These are phyloP conservation scores for Phytophthora megakarya DNA, from an alignment of 352 stramenopile species.

Conservation along the genomic window DNA sequence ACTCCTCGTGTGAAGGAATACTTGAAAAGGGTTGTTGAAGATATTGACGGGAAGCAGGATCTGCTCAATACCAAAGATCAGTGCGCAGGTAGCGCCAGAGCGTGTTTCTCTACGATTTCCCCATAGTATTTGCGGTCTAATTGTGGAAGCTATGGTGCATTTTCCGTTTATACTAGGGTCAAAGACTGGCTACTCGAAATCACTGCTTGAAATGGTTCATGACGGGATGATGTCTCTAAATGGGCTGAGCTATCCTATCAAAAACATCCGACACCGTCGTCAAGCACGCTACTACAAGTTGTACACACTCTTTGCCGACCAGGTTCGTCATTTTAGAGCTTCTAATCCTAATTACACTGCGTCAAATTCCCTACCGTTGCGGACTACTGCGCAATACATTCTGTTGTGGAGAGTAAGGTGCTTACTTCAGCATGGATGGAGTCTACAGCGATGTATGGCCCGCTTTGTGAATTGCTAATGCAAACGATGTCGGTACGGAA, in stretches of 20 bases:
- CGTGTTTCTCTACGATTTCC: neutral
- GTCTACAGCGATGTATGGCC: neutral
- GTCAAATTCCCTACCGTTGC: neutral
- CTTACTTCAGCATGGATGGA: neutral
- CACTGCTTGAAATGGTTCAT: neutral
- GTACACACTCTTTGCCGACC: neutral
- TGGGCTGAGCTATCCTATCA: neutral
- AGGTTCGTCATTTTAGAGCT: neutral
- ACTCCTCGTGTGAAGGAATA: constrained; percentile 1
- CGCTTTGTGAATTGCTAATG: neutral
- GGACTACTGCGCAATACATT: neutral
- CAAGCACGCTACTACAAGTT: constrained; percentile 1
- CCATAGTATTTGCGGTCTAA: neutral
- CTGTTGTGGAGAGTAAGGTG: neutral
- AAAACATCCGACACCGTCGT: neutral
- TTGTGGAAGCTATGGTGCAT: too few species aligned
- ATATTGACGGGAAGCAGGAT: neutral
- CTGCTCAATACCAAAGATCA: neutral
- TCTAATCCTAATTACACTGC: neutral
- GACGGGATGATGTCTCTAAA: constrained; percentile 1
- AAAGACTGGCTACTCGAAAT: neutral
- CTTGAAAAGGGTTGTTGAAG: too few species aligned
- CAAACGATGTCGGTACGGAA: neutral
- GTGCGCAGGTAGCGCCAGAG: neutral
- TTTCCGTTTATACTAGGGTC: too few species aligned